phyloP scores from a whole-genome alignment of 139 green algal genomes.

The Micractinium conductrix region DNA sequence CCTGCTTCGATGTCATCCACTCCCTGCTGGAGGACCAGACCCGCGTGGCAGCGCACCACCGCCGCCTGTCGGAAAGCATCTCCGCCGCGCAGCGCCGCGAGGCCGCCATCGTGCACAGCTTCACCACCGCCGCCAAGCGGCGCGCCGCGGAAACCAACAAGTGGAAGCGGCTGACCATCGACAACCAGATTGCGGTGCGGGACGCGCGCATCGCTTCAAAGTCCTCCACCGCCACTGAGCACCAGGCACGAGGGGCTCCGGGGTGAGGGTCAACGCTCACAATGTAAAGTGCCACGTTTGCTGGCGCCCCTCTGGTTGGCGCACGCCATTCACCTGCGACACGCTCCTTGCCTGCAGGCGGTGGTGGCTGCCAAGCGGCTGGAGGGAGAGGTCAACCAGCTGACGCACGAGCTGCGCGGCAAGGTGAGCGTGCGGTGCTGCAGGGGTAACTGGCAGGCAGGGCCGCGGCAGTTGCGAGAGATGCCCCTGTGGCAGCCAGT shows the following conservation, averaged over 20 bases:
- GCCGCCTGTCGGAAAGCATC: background rate
- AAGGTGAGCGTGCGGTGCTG: constrained; percentile 11
- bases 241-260: no score
- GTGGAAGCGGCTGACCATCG: constrained; percentile 34
- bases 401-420: constrained; percentile 4
- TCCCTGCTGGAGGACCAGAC: constrained; percentile 15
- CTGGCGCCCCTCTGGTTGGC: no score
- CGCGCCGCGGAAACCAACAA: constrained; percentile 15
- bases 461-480: no score
- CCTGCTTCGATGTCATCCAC: background rate
- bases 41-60: background rate
- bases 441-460: no score
- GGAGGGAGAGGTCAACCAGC: constrained; percentile 2
- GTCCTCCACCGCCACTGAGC: no score
- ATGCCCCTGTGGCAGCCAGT: no score
- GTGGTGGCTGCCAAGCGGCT: constrained; percentile 5
- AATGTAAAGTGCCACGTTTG: no score
- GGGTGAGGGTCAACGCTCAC: no score
- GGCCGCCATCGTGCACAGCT: constrained; percentile 10
- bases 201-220: no score
- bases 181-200: constrained; percentile 6
- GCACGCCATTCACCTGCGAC: no score
- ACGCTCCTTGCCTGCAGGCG: no score
- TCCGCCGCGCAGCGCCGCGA: constrained; percentile 8
- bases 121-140: constrained; percentile 11